Conservation (phyloP, 495 filamentous ascomycete species). For the Polyplosphaeria fusca region DNA sequence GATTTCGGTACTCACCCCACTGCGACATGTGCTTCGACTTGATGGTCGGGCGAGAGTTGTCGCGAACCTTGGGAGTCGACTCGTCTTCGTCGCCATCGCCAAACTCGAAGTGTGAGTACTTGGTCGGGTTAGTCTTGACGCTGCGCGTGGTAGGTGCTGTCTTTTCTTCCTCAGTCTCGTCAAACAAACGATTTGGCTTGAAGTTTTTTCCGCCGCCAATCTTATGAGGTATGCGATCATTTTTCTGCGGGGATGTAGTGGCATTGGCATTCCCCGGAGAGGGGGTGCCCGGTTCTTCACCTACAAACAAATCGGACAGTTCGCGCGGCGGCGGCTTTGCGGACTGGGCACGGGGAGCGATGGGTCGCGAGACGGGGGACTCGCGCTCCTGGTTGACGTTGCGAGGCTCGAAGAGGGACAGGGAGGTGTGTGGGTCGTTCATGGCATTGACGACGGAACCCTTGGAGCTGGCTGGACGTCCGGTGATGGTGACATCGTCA, state of each 20-base stretch:
- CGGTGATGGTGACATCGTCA: conserved; percentile 29
- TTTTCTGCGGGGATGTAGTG: conserved; percentile 49
- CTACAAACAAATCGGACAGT: conserved; percentile 62
- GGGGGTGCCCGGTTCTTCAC: conserved; percentile 37
- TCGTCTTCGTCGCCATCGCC: conserved; percentile 55
- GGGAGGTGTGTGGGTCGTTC: conserved; percentile 70
- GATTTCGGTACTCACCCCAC: conserved; percentile 49
- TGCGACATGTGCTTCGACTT: conserved; percentile 62
- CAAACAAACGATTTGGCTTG: conserved; percentile 67
- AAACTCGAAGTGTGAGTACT: conserved; percentile 86
- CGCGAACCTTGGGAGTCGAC: conserved; percentile 36
- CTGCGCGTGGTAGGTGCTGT: conserved; percentile 43
- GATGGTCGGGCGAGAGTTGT: conserved; percentile 42
- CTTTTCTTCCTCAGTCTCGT: conserved; percentile 53
- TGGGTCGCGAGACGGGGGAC: conserved; percentile 43
- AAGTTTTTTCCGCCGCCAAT: conserved; percentile 67
- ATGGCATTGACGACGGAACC: conserved; percentile 48
- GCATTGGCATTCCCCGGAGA: conserved; percentile 31
- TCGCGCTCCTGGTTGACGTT: conserved; percentile 48
- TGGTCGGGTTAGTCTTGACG: conserved; percentile 65
- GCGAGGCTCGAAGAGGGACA: conserved; percentile 66
- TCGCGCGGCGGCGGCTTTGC: conserved; percentile 62
- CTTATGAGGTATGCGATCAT: conserved; percentile 57
- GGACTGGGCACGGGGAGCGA: conserved; percentile 54
- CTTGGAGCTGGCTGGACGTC: conserved; percentile 48